Percentiles rank a stretch among this genome's conserved stretches.
Evolutionary conservation across 2,329 filamentous ascomycete genomes (phyloP).

Genomic region (Claviceps pazoutovae): DNA sequence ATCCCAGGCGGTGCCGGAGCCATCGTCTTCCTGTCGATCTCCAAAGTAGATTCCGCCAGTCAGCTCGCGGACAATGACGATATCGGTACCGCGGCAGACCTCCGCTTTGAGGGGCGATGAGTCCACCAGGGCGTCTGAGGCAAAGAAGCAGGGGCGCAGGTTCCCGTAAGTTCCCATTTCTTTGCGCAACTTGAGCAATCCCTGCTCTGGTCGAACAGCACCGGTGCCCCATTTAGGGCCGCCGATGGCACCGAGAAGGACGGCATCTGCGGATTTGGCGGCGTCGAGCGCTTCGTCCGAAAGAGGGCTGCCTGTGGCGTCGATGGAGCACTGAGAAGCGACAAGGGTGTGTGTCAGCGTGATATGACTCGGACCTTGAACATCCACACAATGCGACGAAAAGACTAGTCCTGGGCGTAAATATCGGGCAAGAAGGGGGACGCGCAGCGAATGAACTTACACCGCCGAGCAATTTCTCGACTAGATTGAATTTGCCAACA

Average conservation of each 20-base stretch:
- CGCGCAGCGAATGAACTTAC: slow-evolving; percentile 39
- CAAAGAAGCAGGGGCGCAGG: slow-evolving; percentile 91
- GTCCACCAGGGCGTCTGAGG: slow-evolving; percentile 70
- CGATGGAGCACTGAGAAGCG: slow-evolving; percentile 62
- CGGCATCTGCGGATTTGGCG: slow-evolving; percentile 74
- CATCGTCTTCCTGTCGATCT: slow-evolving; percentile 48
- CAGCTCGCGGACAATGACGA: slow-evolving; percentile 83
- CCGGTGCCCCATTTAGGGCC: slow-evolving; percentile 95
- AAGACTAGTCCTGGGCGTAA: neutral
- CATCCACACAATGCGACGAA: neutral
- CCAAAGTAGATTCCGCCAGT: slow-evolving; percentile 95
- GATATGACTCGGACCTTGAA: neutral
- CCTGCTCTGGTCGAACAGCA: slow-evolving; percentile 78
- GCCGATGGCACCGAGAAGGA: slow-evolving; percentile 85
- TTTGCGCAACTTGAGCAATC: slow-evolving; percentile 79
- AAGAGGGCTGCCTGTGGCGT: slow-evolving; percentile 62
- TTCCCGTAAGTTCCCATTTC: slow-evolving; percentile 91
- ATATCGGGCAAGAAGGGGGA: slow-evolving; percentile 1
- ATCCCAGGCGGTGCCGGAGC: slow-evolving; percentile 54
- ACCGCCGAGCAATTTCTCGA: slow-evolving; percentile 77
- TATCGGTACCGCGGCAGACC: slow-evolving; percentile 76
- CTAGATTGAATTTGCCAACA: slow-evolving; percentile 66
- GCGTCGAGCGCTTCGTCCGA: slow-evolving; percentile 72
- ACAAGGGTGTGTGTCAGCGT: neutral
- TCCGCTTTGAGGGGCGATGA: slow-evolving; percentile 76